Evolutionary conservation across 495 filamentous ascomycete genomes (phyloP), one percentile per base, ranked within the genome.

Genomic region (Rhizodiscina lignyota): DNA sequence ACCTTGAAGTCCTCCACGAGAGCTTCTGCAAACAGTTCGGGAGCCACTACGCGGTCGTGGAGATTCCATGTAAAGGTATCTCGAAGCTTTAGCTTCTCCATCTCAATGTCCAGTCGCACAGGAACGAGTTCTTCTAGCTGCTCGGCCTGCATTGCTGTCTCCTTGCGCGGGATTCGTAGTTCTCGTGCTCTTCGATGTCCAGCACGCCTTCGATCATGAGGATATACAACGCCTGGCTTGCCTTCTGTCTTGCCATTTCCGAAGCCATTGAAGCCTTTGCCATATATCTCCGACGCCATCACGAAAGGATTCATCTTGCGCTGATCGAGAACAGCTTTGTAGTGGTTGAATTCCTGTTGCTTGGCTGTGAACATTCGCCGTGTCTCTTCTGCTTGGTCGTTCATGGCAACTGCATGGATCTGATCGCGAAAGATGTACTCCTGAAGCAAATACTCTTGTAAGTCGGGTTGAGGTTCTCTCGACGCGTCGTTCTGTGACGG

Each of bases 41-140:
- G 67, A 11, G 70, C 66, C 4, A 89, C 68, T 17, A 84, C 70
- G 33, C 83, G 72, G 48, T 97, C 89, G 51, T 94, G 83, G 34
- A 97, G 71, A 54, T 96, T 97, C 83, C 85, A 97, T 15, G 89
- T 97, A 48, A 97, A 94, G 5, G 89, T 97, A 56, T 97, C 89
- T 48, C 89, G 76, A 40, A 97, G 70, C 59, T 92, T 87, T 45
- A 94, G 72, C 58, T 91, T 91, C 39, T 94, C 86, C 68, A 77
- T 84, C 45, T 97, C 91, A 30, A 96, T 83, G 42, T 97, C 89
- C 30, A 97, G 60, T 26, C 89, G 68, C 24, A 97, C 69, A 1
- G 89, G 89, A 0, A 94, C 83, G 39, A 97, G 62, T 45, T 93
- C 80, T 51, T 97, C 89, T 13, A 79, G 63, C 49, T 86, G 80